Evolutionary conservation across 176 grass and related monocot genomes (phyloP), one percentile per base, ranked within the genome.

Genomic region (Aechmea fasciata): DNA sequence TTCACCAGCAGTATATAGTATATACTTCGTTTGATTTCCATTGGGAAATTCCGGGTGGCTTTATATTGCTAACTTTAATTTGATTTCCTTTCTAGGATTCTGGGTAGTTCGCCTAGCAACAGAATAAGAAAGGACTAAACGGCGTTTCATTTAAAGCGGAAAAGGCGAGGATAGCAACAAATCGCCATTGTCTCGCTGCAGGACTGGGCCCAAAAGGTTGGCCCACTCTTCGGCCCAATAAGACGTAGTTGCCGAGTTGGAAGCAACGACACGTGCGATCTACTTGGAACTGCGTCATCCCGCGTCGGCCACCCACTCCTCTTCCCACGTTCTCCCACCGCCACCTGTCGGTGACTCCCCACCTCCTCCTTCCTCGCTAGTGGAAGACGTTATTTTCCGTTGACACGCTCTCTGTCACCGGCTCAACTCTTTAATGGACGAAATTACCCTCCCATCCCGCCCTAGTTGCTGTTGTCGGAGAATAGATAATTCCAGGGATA

Each of bases 221-320:
- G 54, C n/a, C 6, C 17, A 61, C 14, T 61, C 1, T 0, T 8
- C 52, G 13, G 15, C 13, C 15, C 52, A 13, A 55, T 12, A 55
- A 55, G 52, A 41, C 33, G 3, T 13, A 55, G 13, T 55, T 55
- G 52, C 10, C 52, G 15, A 61, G 55, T 19, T 18, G 13, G 73
- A 48, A 10, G 78, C 85, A 62, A 41, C 51, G 70, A 83, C 85
- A 85, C 79, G 85, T 85, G 89, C 73, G 69, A 70, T 86, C 89
- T 71, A 80, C 69, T 80, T 64, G 76, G 85, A 75, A 47, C 72
- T 51, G 72, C 73, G 85, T 85, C 79, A 83, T 73, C 11, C 11
- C 26, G 55, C 73, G 68, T 47, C 51, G 17, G 50, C 59, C 25
- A 66, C 52, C 51, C 47, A 77, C 47, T 51, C 52, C 15, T 10